A percentile compares a stretch with the other conserved stretches of the same genome.
These are phyloP conservation scores for Magnolia kwangsiensis DNA, from an alignment of 164 flowering plant genomes.

Conservation along the genomic window DNA sequence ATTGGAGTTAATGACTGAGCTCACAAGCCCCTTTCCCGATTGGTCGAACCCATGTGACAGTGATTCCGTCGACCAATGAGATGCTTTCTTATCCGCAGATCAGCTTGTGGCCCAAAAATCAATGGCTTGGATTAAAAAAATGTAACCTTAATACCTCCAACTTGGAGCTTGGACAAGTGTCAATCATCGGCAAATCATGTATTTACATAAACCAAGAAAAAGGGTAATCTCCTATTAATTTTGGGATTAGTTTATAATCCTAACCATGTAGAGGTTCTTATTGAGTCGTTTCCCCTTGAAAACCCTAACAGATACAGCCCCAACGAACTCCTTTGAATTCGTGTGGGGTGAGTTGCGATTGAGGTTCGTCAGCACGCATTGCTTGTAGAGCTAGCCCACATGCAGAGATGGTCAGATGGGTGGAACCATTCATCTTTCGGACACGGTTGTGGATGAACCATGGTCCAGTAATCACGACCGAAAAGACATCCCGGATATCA, in stretches of 20 bases:
- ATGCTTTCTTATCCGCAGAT: not conserved
- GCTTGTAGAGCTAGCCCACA: too few species aligned
- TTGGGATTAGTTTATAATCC: constrained; percentile 17
- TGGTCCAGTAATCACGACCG: too few species aligned
- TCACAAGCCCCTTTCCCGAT: not conserved
- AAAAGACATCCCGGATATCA: too few species aligned
- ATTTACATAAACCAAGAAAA: constrained; percentile 16
- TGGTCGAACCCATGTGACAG: constrained; percentile 14
- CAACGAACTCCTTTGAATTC: too few species aligned
- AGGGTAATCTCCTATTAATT: not conserved
- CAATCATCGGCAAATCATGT: constrained; percentile 50
- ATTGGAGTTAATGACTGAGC: constrained; percentile 1
- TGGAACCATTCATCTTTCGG: too few species aligned
- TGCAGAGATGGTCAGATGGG: too few species aligned
- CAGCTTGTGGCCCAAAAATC: constrained; percentile 5
- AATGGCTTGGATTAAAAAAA: constrained; percentile 2
- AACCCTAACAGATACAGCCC: too few species aligned
- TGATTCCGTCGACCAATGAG: constrained; percentile 4
- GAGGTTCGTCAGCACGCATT: too few species aligned
- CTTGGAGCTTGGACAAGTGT: constrained; percentile 31
- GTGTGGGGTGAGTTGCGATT: too few species aligned
- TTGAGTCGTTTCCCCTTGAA: not conserved
- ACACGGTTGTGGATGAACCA: too few species aligned
- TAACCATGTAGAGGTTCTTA: constrained; percentile 11
- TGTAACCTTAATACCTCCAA: constrained; percentile 4